phyloP scores from a whole-genome alignment of 2,329 filamentous ascomycete species.

The Diaporthe citriasiana region DNA sequence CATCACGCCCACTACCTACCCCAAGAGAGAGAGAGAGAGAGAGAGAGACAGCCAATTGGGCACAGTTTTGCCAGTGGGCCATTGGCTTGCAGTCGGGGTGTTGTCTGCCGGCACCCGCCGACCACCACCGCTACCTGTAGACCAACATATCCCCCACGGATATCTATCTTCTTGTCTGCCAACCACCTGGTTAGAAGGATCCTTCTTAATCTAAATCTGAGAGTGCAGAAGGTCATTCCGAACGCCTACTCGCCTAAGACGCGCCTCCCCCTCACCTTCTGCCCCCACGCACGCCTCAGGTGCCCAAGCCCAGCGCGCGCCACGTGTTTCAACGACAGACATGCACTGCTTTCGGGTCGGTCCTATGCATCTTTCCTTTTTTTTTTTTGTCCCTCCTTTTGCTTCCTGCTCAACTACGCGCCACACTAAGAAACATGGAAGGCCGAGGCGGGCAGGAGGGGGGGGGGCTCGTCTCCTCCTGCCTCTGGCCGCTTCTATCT shows the following conservation, averaged over 20 bases:
- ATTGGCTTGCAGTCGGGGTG: background rate
- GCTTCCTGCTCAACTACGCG: background rate
- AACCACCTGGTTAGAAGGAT: background rate
- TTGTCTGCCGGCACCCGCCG: conserved; percentile 26
- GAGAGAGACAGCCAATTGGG: background rate
- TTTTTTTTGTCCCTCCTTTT: background rate
- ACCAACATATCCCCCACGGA: background rate
- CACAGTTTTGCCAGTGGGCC: background rate
- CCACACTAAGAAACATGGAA: background rate
- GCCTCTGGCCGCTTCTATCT: conserved; percentile 2
- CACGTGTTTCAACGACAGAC: conserved; percentile 40
- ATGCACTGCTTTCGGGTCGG: conserved; percentile 4
- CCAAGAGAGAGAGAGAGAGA: background rate
- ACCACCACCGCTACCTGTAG: background rate
- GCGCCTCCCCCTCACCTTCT: background rate
- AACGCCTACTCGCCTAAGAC: background rate
- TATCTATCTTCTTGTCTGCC: no score
- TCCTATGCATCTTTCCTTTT: conserved; percentile 8
- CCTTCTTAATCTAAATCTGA: background rate
- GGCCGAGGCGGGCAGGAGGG: background rate
- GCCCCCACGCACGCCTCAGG: background rate
- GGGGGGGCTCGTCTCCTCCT: background rate
- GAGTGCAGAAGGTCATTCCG: background rate
- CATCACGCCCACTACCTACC: background rate
- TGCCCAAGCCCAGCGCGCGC: conserved; percentile 16